Base-by-base conservation (phyloP, 176 grass and related monocot genomes). In the Musa itinerans region DNA sequence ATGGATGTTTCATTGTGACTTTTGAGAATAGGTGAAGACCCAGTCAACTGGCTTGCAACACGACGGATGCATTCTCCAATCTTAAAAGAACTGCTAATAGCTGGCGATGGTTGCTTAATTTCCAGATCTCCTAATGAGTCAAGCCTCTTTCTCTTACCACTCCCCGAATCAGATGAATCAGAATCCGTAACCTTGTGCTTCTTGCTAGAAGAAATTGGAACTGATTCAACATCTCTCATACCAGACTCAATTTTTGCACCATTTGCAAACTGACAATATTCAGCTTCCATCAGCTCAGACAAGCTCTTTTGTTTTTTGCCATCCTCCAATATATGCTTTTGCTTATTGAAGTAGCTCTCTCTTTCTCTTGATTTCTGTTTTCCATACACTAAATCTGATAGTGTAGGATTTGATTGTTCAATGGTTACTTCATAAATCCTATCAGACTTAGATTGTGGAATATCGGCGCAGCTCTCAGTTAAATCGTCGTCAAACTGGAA, bases 41-140 rank as follows among this genome's bases (percentile, higher is more conserved):
- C 94, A 76, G 95, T 94, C 74, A 99, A 85, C 81, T 90, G 90
- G 80, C 76, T 94, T 80, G 95, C 95, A 54, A 88, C 95, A 75
- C 95, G 87, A 64, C 90, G 87, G 81, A 99, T 94, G 77, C 86
- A 99, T 65, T 89, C 95, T 69, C 95, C 95, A 74, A 99, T 86
- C 81, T 99, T 99, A 84, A 99, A 99, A 80, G 90, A 93, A 78
- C 80, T 73, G 82, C 84, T 85, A 82, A 86, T 55, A 83, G 80
- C 50, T 78, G 89, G 52, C 26, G 86, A 78, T 68, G 81, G 74
- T 49, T 75, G 75, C 51, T 84, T 90, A 49, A 82, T 10, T 23
- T 85, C 82, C 53, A 64, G 54, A 85, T 89, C 87, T 76, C 83
- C 84, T 81, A 92, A 61, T 3, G 63, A 87, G 2, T 87, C 84